These are phyloP conservation scores for Kurtzmaniella quercitrusa DNA, from an alignment of 1,139 yeast species.

Conservation along the genomic window DNA sequence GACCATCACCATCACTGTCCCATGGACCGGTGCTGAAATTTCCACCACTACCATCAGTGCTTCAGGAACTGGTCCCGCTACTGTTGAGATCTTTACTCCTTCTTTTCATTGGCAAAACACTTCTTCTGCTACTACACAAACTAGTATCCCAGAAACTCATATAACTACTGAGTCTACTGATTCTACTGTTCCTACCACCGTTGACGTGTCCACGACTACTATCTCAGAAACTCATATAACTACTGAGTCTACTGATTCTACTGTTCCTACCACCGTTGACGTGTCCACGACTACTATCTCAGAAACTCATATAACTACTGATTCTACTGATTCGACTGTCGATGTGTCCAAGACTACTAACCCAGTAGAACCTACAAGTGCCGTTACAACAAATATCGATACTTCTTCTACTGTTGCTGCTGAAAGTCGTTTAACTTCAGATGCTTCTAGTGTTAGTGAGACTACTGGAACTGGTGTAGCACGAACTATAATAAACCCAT, in stretches of 20 bases:
- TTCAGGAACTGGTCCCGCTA: not conserved
- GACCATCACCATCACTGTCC: conserved; percentile 7
- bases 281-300: not conserved
- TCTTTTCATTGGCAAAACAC: not conserved
- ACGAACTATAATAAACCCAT: not conserved
- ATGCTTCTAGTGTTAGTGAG: not conserved
- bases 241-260: conserved; percentile 2
- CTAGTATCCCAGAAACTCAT: conserved; percentile 1
- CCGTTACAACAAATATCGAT: not conserved
- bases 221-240: conserved; percentile 2
- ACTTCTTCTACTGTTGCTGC: not conserved
- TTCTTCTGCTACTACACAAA: conserved; percentile 4
- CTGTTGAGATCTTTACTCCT: not conserved
- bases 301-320: conserved; percentile 3
- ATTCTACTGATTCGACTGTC: not conserved
- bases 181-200: conserved; percentile 2
- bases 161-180: not conserved
- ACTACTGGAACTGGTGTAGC: not conserved
- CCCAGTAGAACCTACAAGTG: conserved; percentile 4
- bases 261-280: not conserved
- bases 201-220: conserved; percentile 7
- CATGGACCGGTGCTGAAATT: conserved; percentile 9
- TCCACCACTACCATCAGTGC: not conserved
- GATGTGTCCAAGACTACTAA: conserved; percentile 7
- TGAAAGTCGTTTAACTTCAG: not conserved